Evolutionary conservation across 805 yeast genomes (phyloP), one percentile per base, ranked within the genome.

Genomic region (Sugiyamaella marilandica): DNA sequence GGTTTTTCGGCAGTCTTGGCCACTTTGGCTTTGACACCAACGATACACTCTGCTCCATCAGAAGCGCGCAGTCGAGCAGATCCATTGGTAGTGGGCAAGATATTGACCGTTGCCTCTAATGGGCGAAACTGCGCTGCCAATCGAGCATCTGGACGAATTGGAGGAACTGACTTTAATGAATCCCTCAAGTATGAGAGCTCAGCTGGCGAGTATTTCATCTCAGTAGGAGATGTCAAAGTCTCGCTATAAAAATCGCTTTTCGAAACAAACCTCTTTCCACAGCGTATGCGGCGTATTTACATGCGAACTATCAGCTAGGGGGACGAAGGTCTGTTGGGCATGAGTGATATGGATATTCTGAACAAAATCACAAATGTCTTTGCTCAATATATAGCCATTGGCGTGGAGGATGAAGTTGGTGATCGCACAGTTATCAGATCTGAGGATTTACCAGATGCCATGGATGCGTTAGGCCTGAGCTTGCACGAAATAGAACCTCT

Each of bases 1-100:
- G 77, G 76, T 54, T 56, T 69, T 54, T 56, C 49, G n/a, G 51
- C 46, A n/a, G 55, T 53, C 31, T 49, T 47, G 13, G 87, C 86
- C 2, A 91, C 97, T 62, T 86, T 85, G 10, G 91, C 81, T 69
- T 94, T 94, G 46, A 92, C 78, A 63, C 97, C 94, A 4, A 89
- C 92, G 33, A 94, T 84, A 62, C 96, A 89, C 69, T 94, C 98
- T 56, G 89, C 81, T 19, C 99, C 98, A 68, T 92, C 98, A 47
- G 86, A 78, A 33, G 89, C 78, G 58, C 90, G 78, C 16, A 92
- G 80, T 70, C 96, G 78, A 0, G 97, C 85, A 1, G 97, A 90
- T 11, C 99, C 99, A 70, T 92, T 88, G 2, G 97, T 86, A 49
- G 84, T 80, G 0, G 96, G 94, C 54, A 94, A 74, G 61, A 92